Base-by-base conservation (phyloP, 1,284 basidiomycete species). In the Cryptococcus wingfieldii region DNA sequence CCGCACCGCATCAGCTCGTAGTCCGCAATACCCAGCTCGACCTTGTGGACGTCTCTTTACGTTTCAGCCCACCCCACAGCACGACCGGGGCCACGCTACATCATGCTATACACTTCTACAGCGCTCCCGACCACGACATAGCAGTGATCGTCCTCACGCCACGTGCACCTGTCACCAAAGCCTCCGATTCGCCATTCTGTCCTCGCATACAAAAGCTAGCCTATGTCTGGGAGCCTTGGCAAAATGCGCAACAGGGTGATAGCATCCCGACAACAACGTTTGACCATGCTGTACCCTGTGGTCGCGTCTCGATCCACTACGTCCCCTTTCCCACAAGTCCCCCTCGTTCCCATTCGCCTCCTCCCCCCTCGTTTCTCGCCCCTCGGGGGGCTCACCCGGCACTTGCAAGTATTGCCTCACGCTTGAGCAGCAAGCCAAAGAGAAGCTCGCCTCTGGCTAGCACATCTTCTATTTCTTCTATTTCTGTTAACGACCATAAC, bases 141-240 rank as follows among this genome's bases (percentile, higher is more conserved):
- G 73, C 13, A 38, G 48, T 68, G 5, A 14, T 25, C 4, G 25
- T 31, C 8, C 16, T 31, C 9, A 27, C n/a, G 46, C 46, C 28
- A 7, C 19, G 12, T 14, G 46, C 28, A 7, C 19, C 9, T 14
- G 46, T 27, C 28, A 31, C n/a, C 14, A 27, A 28, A 7, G 8
- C 46, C 18, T 18, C 27, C 46, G 46, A 47, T 10, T 28, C 77
- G 12, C 77, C 69, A 56, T 77, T 72, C 59, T 73, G 77, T 54
- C 77, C 77, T 2, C 55, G 66, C 2, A 69, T 78, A 0, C 55
- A 59, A 13, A 65, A 67, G 48, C 53, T 78, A 1, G 72, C 71
- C 2, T 77, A 70, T 51, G 10, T 55, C 13, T 77, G 67, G 62
- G 62, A 68, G 48, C 45, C 47, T 18, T 39, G 55, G 41, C 18